Conservation (phyloP, 1,139 yeast species). For the Ashbya aceris region DNA sequence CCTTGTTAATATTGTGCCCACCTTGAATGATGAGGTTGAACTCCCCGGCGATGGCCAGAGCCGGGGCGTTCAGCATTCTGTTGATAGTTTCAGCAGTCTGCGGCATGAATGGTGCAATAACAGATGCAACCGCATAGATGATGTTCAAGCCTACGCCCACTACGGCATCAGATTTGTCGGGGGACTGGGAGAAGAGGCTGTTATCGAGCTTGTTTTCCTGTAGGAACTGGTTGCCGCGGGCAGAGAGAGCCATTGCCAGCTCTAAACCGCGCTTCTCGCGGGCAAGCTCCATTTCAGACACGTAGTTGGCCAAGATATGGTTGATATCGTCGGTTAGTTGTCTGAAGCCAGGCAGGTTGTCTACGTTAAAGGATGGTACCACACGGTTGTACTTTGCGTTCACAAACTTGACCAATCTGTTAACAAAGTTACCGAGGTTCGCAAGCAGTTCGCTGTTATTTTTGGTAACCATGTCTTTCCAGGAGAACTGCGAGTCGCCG, state of each 20-base stretch:
- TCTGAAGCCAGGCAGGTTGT: conserved; percentile 41
- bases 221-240: conserved; percentile 88
- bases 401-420: conserved; percentile 83
- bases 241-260: conserved; percentile 79
- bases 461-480: conserved; percentile 91
- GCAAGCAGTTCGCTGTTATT: conserved; percentile 91
- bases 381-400: conserved; percentile 89
- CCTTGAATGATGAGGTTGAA: conserved; percentile 60
- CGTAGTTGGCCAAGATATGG: conserved; percentile 49
- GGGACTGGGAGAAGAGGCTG: conserved; percentile 62
- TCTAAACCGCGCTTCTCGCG: conserved; percentile 85
- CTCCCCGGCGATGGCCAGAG: conserved; percentile 64
- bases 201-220: conserved; percentile 95
- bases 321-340: conserved; percentile 51
- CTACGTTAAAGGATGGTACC: conserved; percentile 52
- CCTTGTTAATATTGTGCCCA: conserved; percentile 86
- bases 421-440: conserved; percentile 92
- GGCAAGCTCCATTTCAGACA: conserved; percentile 65
- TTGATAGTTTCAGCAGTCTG: conserved; percentile 61
- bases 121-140: conserved; percentile 70
- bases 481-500: conserved; percentile 91
- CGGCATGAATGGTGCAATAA: conserved; percentile 86
- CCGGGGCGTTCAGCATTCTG: conserved; percentile 76
- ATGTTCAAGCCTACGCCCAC: conserved; percentile 86
- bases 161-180: conserved; percentile 83